phyloP scores from a whole-genome alignment of 805 yeast genomes.

The Starmerella powellii region DNA sequence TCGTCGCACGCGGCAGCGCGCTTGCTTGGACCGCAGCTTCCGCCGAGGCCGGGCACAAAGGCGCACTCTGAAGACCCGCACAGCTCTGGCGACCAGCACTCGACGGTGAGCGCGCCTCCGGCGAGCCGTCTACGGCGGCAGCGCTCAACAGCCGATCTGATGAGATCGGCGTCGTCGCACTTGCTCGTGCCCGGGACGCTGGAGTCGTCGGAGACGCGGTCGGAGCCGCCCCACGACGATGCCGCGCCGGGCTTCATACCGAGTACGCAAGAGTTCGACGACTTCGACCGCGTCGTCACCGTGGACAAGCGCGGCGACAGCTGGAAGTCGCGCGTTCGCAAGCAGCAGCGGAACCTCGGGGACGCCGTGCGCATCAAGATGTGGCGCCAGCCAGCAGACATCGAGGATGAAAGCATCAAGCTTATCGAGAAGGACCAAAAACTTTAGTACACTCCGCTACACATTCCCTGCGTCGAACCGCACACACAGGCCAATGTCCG shows the following conservation, averaged over 20 bases:
- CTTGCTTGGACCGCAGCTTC: slow-evolving; percentile 12
- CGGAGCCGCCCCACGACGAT: no score
- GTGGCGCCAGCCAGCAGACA: slow-evolving; percentile 36
- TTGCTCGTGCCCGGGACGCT: no score
- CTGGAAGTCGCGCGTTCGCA: slow-evolving; percentile 45
- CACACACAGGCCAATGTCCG: no score
- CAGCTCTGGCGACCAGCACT: background rate
- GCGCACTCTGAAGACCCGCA: background rate
- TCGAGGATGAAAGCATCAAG: slow-evolving; percentile 28
- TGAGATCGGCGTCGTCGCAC: background rate
- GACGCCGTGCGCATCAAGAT: slow-evolving; percentile 31
- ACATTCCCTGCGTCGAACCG: no score
- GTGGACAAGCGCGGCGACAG: slow-evolving; percentile 41
- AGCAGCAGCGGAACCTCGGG: slow-evolving; percentile 35
- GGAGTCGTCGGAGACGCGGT: no score
- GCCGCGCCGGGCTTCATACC: slow-evolving; percentile 7
- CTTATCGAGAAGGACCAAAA: slow-evolving; percentile 9
- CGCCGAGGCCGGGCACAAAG: slow-evolving; percentile 3
- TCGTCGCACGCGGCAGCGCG: slow-evolving; percentile 16
- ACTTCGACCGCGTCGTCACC: slow-evolving; percentile 19
- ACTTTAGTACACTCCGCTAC: background rate
- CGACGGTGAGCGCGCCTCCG: background rate
- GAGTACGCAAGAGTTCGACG: slow-evolving; percentile 24
- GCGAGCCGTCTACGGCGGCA: background rate
- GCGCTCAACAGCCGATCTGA: background rate